phyloP scores from a whole-genome alignment of 2,329 filamentous ascomycete species.

The Bipolaris sorokiniana region DNA sequence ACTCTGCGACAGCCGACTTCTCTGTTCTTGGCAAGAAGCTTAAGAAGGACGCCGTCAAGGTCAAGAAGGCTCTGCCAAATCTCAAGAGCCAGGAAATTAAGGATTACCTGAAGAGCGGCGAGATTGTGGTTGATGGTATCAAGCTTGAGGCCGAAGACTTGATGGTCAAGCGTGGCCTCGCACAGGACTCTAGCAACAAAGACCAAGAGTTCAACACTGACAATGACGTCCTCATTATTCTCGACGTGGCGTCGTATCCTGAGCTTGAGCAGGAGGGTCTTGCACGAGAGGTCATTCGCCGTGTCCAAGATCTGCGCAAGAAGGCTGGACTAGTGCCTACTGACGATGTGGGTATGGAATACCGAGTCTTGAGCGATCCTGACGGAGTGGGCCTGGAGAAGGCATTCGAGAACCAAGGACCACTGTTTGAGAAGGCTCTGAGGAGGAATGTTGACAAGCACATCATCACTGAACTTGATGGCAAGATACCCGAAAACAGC shows the following conservation, averaged over 20 bases:
- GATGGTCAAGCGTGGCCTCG: slow-evolving; percentile 78
- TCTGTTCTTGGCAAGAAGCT: slow-evolving; percentile 94
- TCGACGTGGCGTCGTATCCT: slow-evolving; percentile 82
- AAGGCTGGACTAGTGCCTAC: slow-evolving; percentile 89
- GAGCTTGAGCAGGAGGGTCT: slow-evolving; percentile 88
- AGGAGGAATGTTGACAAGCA: slow-evolving; percentile 78
- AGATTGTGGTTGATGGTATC: slow-evolving; percentile 85
- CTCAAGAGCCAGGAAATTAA: slow-evolving; percentile 83
- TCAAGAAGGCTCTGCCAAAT: slow-evolving; percentile 85
- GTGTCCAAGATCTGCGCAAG: slow-evolving; percentile 91
- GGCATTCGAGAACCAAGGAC: slow-evolving; percentile 71
- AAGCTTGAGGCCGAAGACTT: slow-evolving; percentile 81
- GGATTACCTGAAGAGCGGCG: slow-evolving; percentile 73
- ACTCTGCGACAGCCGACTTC: slow-evolving; percentile 90
- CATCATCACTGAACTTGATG: slow-evolving; percentile 64
- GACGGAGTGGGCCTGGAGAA: slow-evolving; percentile 74
- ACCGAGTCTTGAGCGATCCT: slow-evolving; percentile 78
- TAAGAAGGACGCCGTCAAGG: slow-evolving; percentile 89
- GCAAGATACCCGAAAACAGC: slow-evolving; percentile 60
- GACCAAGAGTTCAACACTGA: slow-evolving; percentile 87
- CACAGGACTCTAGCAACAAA: slow-evolving; percentile 72
- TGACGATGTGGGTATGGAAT: slow-evolving; percentile 96
- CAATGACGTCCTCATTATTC: slow-evolving; percentile 85
- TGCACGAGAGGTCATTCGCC: slow-evolving; percentile 89
- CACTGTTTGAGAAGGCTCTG: slow-evolving; percentile 76